Conservation (phyloP, 257 asterid genomes). For the Forsythia suspensa region DNA sequence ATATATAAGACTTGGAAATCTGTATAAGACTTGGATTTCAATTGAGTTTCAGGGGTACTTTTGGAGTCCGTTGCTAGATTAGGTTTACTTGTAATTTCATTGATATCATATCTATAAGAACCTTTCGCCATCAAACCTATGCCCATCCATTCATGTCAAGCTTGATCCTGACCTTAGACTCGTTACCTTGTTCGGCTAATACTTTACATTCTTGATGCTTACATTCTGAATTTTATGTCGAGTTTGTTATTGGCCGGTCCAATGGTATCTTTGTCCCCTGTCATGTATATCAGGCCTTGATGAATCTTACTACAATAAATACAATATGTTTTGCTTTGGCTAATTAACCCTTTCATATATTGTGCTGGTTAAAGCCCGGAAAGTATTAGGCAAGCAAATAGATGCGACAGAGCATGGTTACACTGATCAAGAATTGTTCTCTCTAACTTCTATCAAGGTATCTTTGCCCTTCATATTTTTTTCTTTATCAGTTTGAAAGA, state of each 20-base stretch:
- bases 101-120: too few species aligned
- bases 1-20: neutral
- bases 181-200: too few species aligned
- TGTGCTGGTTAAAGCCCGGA: constrained; percentile 83
- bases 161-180: too few species aligned
- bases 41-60: too few species aligned
- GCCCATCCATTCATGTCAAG: too few species aligned
- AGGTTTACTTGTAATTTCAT: too few species aligned
- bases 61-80: too few species aligned
- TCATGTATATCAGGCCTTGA: neutral
- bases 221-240: too few species aligned
- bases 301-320: neutral
- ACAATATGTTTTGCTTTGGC: constrained; percentile 10
- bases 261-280: neutral
- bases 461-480: neutral
- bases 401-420: constrained; percentile 79
- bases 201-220: too few species aligned
- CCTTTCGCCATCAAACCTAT: too few species aligned
- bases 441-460: constrained; percentile 79
- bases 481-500: neutral
- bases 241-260: too few species aligned
- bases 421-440: constrained; percentile 73
- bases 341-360: constrained; percentile 8
- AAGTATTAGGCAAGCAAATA: constrained; percentile 68
- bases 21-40: too few species aligned